Evolutionary conservation across 2,329 filamentous ascomycete species (phyloP).

Genomic region (Talaromyces albobiverticillius): DNA sequence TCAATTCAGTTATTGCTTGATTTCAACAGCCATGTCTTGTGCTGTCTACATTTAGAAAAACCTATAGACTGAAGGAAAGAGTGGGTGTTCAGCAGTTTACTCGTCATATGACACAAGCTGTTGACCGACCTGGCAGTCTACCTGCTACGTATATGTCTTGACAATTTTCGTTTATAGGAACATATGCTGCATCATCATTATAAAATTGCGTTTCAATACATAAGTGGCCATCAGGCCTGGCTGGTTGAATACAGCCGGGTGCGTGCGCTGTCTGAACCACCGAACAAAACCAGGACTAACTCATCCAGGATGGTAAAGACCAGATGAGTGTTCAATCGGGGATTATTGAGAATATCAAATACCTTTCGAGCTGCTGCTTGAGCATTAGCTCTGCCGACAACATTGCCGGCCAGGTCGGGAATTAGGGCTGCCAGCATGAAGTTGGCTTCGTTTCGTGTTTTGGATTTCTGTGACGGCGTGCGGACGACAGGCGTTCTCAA

Average conservation of each 20-base stretch:
- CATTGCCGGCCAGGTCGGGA: constrained; percentile 86
- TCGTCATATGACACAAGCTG: too few relatives aligned
- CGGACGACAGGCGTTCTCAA: constrained; percentile 54
- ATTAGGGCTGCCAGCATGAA: constrained; percentile 85
- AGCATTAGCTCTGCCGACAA: constrained; percentile 89
- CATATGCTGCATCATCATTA: neutral
- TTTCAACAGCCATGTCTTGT: too few relatives aligned
- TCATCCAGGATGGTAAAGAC: constrained; percentile 71
- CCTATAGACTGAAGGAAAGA: too few relatives aligned
- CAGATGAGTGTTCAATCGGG: constrained; percentile 74
- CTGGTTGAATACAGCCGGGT: neutral
- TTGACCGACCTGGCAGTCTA: too few relatives aligned
- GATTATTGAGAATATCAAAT: constrained; percentile 89
- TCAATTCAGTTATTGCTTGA: too few relatives aligned
- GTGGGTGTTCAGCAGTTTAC: too few relatives aligned
- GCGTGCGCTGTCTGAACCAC: constrained; percentile 22
- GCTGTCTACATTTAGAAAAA: too few relatives aligned
- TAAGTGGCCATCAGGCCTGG: neutral
- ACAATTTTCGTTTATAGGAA: too few relatives aligned
- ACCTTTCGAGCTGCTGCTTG: constrained; percentile 84
- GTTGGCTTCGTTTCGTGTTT: constrained; percentile 80
- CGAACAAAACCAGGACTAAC: constrained; percentile 64
- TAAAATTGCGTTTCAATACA: neutral
- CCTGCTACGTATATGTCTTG: too few relatives aligned
- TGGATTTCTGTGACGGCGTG: constrained; percentile 69